Evolutionary conservation across 177 flowering plant genomes (phyloP).

Genomic region (Vitis hybrid): DNA sequence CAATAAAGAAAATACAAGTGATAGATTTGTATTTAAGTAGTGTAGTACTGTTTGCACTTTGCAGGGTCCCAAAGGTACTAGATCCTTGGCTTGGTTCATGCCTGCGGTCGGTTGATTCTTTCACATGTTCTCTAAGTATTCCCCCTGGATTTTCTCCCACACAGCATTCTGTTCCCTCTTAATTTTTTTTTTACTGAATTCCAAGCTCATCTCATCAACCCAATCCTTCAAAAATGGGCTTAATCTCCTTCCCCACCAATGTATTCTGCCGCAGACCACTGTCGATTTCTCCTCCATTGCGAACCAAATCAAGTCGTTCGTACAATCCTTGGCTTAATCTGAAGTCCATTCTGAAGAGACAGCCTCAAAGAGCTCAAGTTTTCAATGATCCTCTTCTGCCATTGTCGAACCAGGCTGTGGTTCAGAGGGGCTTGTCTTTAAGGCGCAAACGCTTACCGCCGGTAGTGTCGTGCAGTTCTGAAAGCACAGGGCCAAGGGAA

Average conservation of each 20-base stretch:
- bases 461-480: conserved; percentile 13
- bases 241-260: conserved; percentile 5
- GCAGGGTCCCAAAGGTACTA: too few relatives aligned
- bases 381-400: conserved; percentile 9
- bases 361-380: background rate
- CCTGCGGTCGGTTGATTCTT: too few relatives aligned
- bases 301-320: background rate
- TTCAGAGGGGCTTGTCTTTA: conserved; percentile 7
- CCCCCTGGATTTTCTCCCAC: too few relatives aligned
- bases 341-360: background rate
- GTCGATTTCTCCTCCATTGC: background rate
- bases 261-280: background rate
- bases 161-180: background rate
- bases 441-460: conserved; percentile 13
- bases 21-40: too few relatives aligned
- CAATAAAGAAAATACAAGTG: too few relatives aligned
- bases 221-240: conserved; percentile 4
- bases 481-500: conserved; percentile 24
- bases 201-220: background rate
- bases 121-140: too few relatives aligned
- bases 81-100: too few relatives aligned
- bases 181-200: too few relatives aligned
- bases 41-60: too few relatives aligned
- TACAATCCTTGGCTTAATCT: background rate
- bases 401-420: background rate